Conservation (phyloP, 2,329 filamentous ascomycete genomes). For the Nothopassalora personata region DNA sequence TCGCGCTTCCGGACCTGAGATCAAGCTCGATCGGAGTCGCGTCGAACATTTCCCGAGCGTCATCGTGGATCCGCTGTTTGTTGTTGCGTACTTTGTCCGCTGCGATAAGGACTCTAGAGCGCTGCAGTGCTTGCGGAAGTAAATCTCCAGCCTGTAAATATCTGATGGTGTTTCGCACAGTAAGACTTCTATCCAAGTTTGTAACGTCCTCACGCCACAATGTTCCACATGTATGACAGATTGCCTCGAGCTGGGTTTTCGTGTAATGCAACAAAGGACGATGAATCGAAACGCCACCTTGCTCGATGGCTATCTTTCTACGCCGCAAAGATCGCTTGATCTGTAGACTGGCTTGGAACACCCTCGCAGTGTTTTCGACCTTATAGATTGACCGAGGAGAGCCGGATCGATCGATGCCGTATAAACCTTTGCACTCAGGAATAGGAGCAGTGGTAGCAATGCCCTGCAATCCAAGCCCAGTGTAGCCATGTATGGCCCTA, state of each 20-base stretch:
- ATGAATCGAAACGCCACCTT: slow-evolving; percentile 58
- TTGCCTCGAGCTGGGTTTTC: slow-evolving; percentile 68
- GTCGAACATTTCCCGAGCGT: slow-evolving; percentile 53
- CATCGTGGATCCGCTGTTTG: slow-evolving; percentile 43
- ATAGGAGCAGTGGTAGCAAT: slow-evolving; percentile 43
- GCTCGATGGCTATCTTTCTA: slow-evolving; percentile 4
- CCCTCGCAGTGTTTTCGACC: neutral
- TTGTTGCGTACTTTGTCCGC: slow-evolving; percentile 48
- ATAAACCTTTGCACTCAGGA: slow-evolving; percentile 76
- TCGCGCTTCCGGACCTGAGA: slow-evolving; percentile 21
- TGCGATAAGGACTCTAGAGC: slow-evolving; percentile 58
- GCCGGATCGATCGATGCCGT: slow-evolving; percentile 55
- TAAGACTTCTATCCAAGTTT: slow-evolving; percentile 71
- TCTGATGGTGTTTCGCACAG: slow-evolving; percentile 74
- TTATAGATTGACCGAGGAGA: neutral
- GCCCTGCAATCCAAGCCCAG: slow-evolving; percentile 57
- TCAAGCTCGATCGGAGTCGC: slow-evolving; percentile 44
- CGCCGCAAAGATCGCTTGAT: slow-evolving; percentile 28
- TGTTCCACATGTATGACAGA: slow-evolving; percentile 63
- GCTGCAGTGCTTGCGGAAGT: slow-evolving; percentile 66
- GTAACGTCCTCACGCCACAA: slow-evolving; percentile 81
- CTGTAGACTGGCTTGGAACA: neutral
- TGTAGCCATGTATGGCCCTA: slow-evolving; percentile 64
- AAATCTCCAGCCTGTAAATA: slow-evolving; percentile 54
- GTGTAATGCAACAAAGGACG: slow-evolving; percentile 65